Evolutionary conservation across 208 protist genomes (phyloP), one percentile per base, ranked within the genome.

Genomic region (Wallacemonas sp.): DNA sequence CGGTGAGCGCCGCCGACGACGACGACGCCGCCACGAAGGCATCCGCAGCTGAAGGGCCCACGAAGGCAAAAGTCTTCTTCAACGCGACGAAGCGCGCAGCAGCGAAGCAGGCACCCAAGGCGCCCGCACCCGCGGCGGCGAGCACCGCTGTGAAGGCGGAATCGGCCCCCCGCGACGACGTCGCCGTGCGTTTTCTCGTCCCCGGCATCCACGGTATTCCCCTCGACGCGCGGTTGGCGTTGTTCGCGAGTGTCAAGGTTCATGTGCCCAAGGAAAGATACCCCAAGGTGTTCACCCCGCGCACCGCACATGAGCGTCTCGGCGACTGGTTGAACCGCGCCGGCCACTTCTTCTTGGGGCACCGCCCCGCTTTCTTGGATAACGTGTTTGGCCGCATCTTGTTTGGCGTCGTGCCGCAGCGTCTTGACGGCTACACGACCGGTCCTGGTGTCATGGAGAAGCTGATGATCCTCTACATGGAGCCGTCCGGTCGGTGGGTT

Each of bases 381-480:
- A 38, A 12, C 17, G 3, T 4, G n/a, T 13, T 37, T 12, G 12
- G n/a, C 9, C 30, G 26, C 0, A 4, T n/a, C 3, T 4, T 57
- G 12, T 19, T 57, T 6, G 50, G 50, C 32, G 24, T 39, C 13
- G 50, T 57, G 50, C 50, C 50, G 1, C 6, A 34, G 36, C 50
- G 50, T 13, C 29, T 39, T 8, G 50, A 57, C 13, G 50, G 50
- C 32, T 57, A 57, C 50, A 39, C 26, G 13, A 32, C 38, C 15
- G 50, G 50, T 21, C 50, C 33, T 27, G 50, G 50, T 32, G 9
- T 38, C 30, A 32, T 57, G 17, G 50, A 57, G 50, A 94, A 91
- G 71, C 62, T 90, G 21, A 53, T 91, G 66, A 80, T 79, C 63
- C 69, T 91, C 59, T 94, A 94, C 71, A 69, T 94, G 73, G 81